These are phyloP conservation scores for Lactarius evosmus DNA, from an alignment of 768 basidiomycete genomes.

Conservation along the genomic window DNA sequence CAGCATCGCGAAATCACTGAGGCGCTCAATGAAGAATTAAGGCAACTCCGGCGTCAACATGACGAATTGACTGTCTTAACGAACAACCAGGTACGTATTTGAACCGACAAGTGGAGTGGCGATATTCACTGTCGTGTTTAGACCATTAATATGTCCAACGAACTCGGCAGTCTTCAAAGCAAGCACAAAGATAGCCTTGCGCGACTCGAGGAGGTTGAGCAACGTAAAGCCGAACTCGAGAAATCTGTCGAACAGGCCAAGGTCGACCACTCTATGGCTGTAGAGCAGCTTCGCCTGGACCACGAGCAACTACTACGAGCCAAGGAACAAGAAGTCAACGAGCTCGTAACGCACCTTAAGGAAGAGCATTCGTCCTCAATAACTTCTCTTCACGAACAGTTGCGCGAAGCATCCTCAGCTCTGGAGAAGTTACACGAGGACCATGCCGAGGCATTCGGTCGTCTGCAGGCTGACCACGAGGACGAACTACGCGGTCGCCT, in stretches of 20 bases:
- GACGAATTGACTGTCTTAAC: conserved; percentile 80
- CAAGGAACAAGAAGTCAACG: conserved; percentile 44
- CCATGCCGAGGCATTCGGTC: conserved; percentile 59
- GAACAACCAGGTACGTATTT: conserved; percentile 67
- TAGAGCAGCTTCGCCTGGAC: conserved; percentile 46
- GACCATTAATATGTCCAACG: conserved; percentile 85
- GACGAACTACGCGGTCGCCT: conserved; percentile 47
- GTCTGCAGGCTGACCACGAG: conserved; percentile 43
- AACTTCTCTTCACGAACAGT: conserved; percentile 33
- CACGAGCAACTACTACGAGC: conserved; percentile 45
- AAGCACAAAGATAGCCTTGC: conserved; percentile 54
- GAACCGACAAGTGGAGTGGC: neutral
- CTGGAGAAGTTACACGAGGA: conserved; percentile 44
- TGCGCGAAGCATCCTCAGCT: conserved; percentile 34
- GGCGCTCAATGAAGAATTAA: conserved; percentile 62
- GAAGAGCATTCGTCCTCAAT: conserved; percentile 46
- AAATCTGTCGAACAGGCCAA: conserved; percentile 49
- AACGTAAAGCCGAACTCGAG: conserved; percentile 55
- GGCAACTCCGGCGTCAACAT: conserved; percentile 68
- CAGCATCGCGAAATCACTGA: conserved; percentile 81
- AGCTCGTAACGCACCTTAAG: conserved; percentile 45
- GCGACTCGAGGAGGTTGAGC: conserved; percentile 52
- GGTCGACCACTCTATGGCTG: conserved; percentile 45
- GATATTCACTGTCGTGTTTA: conserved; percentile 33
- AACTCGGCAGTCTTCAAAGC: conserved; percentile 69